Evolutionary conservation across 441 rosid genomes (phyloP), one percentile per base, ranked within the genome.

Genomic region (Daphne laureola): DNA sequence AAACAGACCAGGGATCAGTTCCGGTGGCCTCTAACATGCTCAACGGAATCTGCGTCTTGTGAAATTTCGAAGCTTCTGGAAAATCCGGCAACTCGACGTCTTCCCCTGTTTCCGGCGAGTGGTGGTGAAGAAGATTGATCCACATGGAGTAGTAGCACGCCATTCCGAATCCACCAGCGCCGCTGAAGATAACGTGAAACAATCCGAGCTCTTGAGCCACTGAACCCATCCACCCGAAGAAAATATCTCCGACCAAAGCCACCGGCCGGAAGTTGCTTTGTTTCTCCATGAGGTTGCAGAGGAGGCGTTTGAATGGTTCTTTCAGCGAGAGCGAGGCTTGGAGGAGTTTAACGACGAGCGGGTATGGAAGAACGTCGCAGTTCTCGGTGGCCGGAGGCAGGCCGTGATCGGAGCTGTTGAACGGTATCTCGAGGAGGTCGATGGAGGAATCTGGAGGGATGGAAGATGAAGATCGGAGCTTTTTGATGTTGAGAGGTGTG

Each of bases 61-160:
- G 75, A 56, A 82, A 54, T 41, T 41, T 72, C n/a, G 71, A 72
- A 35, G 67, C 80, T 68, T 73, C 78, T 25, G 49, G 61, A 50
- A 87, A 76, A 71, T 80, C 81, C 3, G 66, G 49, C 66, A 81
- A 57, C 36, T 73, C 53, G 64, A 74, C 67, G 8, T 31, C 38
- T 21, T 59, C 66, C 8, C 43, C 53, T 2, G 67, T 9, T 11
- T 41, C 53, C 0, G 46, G 12, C 31, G 69, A 61, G 53, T 46
- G 57, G 53, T 46, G 57, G 21, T 79, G 81, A n/a, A 86, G 83
- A 12, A 87, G 68, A 63, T 58, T 55, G 12, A 49, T 12, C 96
- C 96, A 87, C 14, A 76, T 54, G 9, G 90, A 84, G 77, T 81
- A 73, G 51, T 87, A 87, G 63, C 86, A 81, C 0, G 86, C 86